These are phyloP conservation scores for Solanum aculeatissimum DNA, from an alignment of 305 asterid genomes.

Conservation along the genomic window DNA sequence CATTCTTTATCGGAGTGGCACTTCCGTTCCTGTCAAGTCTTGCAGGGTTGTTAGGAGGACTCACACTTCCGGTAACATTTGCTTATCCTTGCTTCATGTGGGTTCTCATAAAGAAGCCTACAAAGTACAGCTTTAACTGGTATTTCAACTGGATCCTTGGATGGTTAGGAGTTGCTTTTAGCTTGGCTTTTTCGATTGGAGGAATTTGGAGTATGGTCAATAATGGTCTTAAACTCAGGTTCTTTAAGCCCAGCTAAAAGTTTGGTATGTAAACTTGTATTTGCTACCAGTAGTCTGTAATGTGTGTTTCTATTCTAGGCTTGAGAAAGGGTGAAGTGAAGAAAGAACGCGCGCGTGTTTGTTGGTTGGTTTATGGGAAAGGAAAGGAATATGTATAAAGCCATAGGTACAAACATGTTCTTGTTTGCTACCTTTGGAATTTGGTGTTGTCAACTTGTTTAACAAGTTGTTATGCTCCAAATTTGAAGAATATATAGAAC, in stretches of 20 bases:
- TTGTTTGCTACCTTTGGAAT: not conserved
- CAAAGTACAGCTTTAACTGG: constrained; percentile 74
- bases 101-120: constrained; percentile 75
- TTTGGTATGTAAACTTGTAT: not conserved
- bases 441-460: not conserved
- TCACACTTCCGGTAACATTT: constrained; percentile 84
- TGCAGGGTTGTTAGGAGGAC: constrained; percentile 84
- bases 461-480: not conserved
- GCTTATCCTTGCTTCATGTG: constrained; percentile 99
- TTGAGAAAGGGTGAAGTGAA: not conserved
- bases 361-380: not conserved
- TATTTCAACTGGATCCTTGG: constrained; percentile 79
- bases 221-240: constrained; percentile 75
- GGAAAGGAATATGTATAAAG: not conserved
- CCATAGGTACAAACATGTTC: not conserved
- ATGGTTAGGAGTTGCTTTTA: constrained; percentile 82
- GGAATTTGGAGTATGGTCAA: constrained; percentile 95
- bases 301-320: not conserved
- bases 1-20: constrained; percentile 76
- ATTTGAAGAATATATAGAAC: not conserved
- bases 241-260: constrained; percentile 58
- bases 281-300: not conserved
- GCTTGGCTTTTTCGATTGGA: constrained; percentile 88
- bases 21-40: constrained; percentile 88
- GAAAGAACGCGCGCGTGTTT: not conserved